Evolutionary conservation across 345 rosid species (phyloP), one percentile per base, ranked within the genome.

Genomic region (Populus nigra): DNA sequence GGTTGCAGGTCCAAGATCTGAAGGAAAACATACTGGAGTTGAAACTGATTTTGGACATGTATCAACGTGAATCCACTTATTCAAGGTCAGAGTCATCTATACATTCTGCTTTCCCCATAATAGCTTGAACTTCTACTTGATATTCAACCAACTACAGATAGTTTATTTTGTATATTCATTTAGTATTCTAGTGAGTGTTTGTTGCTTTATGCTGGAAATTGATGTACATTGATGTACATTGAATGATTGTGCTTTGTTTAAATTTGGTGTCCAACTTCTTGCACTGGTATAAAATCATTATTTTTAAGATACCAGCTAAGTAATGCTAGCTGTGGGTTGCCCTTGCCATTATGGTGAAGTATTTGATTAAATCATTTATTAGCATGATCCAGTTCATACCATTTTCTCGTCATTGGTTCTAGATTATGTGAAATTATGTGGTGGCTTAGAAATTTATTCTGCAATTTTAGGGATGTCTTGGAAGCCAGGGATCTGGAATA

Each of bases 21-120:
- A 86, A 84, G 68, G 88, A 87, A 68, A 87, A 91, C 84, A 89
- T 86, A 63, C 63, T 73, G 83, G 99, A 94, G 91, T 87, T 92
- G 88, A 94, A 88, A 81, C 83, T 92, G 81, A 87, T 96, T 86
- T 79, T 89, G 81, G 95, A 91, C 77, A 94, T 94, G 99, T 92
- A 88, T 79, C 89, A 85, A 82, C 94, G 89, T 13, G 99, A 94
- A 85, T 88, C 85, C 68, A 85, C 85, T 76, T 97, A 85, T 81
- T 71, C 95, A 68, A 89, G 97, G 99, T 96, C 68, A 72, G 78
- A 38, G 59, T 38, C 15, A 31, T 65, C 12, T 20, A 8, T 49
- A 62, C 29, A 43, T 70, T 61, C 55, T 50, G 67, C 61, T 63
- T 72, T 41, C 43, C 29, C 22, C 65, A 7, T 63, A 18, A 59